Percentiles rank a stretch among this genome's conserved stretches.
These are phyloP conservation scores for Ceratocystiopsis minuta DNA, from an alignment of 2,329 filamentous ascomycete species.

Conservation along the genomic window DNA sequence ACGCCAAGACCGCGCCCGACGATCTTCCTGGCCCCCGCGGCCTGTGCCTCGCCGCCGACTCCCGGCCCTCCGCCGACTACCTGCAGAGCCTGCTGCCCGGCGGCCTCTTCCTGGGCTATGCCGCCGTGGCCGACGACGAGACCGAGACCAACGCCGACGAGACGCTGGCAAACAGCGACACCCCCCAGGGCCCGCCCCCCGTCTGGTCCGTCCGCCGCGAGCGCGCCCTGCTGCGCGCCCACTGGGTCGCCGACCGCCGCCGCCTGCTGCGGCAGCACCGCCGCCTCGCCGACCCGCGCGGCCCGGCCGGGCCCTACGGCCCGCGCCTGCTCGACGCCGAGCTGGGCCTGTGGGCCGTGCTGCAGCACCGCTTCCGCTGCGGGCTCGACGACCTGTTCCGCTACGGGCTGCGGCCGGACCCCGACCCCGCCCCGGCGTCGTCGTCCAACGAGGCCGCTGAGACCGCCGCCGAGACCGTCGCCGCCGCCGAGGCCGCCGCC, in stretches of 20 bases:
- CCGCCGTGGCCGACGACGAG: neutral
- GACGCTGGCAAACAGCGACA: no score
- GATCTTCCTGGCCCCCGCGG: no score
- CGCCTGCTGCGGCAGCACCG: neutral
- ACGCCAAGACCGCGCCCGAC: no score
- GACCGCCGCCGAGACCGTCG: neutral
- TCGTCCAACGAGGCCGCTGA: neutral
- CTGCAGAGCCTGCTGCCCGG: constrained; percentile 5
- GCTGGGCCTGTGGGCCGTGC: constrained; percentile 6
- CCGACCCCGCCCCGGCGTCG: neutral
- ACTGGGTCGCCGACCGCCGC: neutral
- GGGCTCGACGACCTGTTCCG: constrained; percentile 8
- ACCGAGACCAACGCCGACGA: no score
- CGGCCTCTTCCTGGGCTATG: constrained; percentile 5
- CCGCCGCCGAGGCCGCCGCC: neutral
- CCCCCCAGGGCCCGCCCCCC: neutral
- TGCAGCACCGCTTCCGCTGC: constrained; percentile 8
- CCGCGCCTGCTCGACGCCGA: constrained; percentile 1
- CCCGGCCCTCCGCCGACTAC: neutral
- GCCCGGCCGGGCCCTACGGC: no score
- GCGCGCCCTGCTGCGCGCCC: neutral
- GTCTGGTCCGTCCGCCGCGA: constrained; percentile 6
- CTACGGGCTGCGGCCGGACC: constrained; percentile 6
- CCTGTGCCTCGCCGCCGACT: no score
- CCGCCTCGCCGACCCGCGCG: no score